These are phyloP conservation scores for Colletotrichum australisinense DNA, from an alignment of 2,329 filamentous ascomycete genomes.

Conservation along the genomic window DNA sequence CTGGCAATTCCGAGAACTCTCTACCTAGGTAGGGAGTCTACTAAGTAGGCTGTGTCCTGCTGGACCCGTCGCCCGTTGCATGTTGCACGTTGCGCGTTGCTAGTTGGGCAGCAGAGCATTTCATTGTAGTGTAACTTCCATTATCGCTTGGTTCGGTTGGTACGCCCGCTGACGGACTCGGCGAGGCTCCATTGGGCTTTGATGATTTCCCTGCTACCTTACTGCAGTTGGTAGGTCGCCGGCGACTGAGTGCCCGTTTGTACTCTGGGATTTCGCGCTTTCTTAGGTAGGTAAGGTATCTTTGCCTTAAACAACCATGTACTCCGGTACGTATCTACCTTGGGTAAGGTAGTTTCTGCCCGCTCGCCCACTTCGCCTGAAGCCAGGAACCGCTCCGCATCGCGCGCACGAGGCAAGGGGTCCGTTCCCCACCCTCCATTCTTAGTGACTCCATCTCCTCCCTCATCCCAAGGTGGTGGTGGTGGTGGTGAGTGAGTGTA, in stretches of 20 bases:
- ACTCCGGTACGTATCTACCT: constrained; percentile 10
- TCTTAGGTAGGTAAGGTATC: too few relatives aligned
- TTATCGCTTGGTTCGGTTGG: neutral
- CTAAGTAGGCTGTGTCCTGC: neutral
- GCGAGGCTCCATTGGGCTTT: constrained; percentile 21
- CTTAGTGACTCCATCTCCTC: neutral
- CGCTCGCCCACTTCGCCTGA: constrained; percentile 5
- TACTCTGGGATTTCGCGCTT: neutral
- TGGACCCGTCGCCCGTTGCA: neutral
- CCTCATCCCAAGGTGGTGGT: neutral
- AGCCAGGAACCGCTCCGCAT: constrained; percentile 34
- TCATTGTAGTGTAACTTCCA: neutral
- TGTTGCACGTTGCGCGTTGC: too few relatives aligned
- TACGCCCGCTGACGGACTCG: constrained; percentile 13
- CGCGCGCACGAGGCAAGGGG: constrained; percentile 34
- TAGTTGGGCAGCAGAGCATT: constrained; percentile 16
- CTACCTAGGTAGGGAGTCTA: too few relatives aligned
- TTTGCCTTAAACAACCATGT: neutral
- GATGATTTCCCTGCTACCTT: neutral
- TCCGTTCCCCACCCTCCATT: constrained; percentile 25
- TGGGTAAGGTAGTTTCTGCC: neutral
- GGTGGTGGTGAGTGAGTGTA: too few relatives aligned
- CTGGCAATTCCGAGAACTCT: neutral
- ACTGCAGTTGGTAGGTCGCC: neutral
- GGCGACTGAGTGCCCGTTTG: neutral